Evolutionary conservation across 768 basidiomycete genomes (phyloP).

Genomic region (Exsudoporus frostii): DNA sequence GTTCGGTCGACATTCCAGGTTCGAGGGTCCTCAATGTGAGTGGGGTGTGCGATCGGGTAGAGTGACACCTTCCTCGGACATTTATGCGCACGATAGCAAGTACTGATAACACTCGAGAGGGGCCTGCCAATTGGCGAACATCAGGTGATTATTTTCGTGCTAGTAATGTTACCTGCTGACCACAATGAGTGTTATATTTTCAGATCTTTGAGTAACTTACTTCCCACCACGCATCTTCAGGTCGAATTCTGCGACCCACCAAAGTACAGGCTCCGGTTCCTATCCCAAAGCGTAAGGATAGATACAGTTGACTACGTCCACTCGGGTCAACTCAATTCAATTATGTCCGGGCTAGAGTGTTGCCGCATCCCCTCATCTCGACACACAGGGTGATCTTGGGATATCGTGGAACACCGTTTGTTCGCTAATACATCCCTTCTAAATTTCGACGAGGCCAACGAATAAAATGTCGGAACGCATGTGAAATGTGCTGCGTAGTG

Average conservation of each 20-base stretch:
- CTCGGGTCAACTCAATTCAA: no score
- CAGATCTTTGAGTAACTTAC: not conserved
- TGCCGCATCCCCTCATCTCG: no score
- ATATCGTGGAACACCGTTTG: no score
- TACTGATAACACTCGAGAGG: no score
- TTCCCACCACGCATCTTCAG: not conserved
- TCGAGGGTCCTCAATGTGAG: not conserved
- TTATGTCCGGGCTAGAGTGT: no score
- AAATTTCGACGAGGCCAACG: no score
- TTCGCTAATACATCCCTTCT: no score
- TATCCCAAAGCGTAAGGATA: not conserved
- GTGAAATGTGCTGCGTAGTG: no score
- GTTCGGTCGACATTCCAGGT: not conserved
- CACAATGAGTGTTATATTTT: not conserved
- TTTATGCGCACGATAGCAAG: not conserved
- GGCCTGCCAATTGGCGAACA: not conserved
- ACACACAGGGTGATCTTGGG: no score
- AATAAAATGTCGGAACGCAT: no score
- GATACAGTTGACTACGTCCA: no score
- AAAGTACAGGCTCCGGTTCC: not conserved
- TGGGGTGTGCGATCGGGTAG: not conserved
- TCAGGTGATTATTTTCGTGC: not conserved
- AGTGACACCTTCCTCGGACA: not conserved
- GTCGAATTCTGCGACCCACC: not conserved
- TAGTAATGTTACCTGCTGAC: not conserved